Evolutionary conservation across 148 eudicot genomes (phyloP).

Genomic region (Talinum fruticosum): DNA sequence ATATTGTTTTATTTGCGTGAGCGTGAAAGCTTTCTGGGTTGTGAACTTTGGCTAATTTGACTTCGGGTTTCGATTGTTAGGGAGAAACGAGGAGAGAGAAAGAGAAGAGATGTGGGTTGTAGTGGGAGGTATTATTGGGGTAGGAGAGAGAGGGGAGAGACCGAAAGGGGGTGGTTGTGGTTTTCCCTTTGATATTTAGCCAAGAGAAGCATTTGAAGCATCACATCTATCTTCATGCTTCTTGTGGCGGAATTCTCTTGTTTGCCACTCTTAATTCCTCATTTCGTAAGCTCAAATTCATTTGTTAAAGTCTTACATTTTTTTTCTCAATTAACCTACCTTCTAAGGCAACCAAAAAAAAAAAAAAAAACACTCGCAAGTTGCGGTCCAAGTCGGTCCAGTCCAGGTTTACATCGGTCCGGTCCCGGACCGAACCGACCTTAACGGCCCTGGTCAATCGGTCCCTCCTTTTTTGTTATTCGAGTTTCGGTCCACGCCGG

Average conservation of each 20-base stretch:
- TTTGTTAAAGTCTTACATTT: background rate
- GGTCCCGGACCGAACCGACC: no score
- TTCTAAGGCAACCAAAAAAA: no score
- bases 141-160: slow-evolving; percentile 36
- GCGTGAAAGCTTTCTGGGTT: slow-evolving; percentile 9
- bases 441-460: no score
- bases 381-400: no score
- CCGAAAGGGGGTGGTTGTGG: slow-evolving; percentile 65
- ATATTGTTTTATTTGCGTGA: background rate
- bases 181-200: slow-evolving; percentile 94
- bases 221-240: slow-evolving; percentile 70
- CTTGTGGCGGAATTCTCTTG: slow-evolving; percentile 84
- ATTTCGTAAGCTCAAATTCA: slow-evolving; percentile 50
- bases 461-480: no score
- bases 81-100: background rate
- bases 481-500: no score
- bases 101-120: slow-evolving; percentile 79
- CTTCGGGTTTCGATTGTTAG: background rate
- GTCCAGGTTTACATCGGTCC: no score
- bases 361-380: no score
- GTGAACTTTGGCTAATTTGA: background rate
- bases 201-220: slow-evolving; percentile 69
- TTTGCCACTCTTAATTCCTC: slow-evolving; percentile 90
- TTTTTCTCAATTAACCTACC: no score
- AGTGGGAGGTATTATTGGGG: slow-evolving; percentile 92